Percentiles rank a stretch among this genome's conserved stretches.
Conservation (phyloP, 768 basidiomycete species). For the Phlebiopsis flavidoalba region DNA sequence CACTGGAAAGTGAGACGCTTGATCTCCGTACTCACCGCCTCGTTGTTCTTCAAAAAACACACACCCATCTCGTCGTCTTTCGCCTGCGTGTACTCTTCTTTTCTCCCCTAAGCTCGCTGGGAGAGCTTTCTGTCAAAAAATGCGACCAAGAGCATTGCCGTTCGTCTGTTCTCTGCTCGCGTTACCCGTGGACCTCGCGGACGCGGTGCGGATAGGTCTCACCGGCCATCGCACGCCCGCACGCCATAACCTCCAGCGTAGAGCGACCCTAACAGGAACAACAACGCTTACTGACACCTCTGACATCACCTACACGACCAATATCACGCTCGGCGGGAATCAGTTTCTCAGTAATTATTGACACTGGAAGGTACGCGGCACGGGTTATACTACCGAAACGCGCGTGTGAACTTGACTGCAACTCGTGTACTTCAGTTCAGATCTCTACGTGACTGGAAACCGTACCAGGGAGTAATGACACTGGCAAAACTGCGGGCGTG, state of each 20-base stretch:
- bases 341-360: constrained; percentile 33
- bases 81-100: neutral
- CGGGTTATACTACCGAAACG: too few relatives aligned
- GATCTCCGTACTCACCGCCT: constrained; percentile 3
- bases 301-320: constrained; percentile 32
- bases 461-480: constrained; percentile 34
- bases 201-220: constrained; percentile 15
- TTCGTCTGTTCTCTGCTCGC: constrained; percentile 12
- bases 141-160: constrained; percentile 10
- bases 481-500: constrained; percentile 35
- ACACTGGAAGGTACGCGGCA: constrained; percentile 39
- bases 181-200: constrained; percentile 13
- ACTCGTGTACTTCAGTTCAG: constrained; percentile 39
- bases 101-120: neutral
- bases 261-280: constrained; percentile 25
- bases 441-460: constrained; percentile 53
- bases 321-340: constrained; percentile 34
- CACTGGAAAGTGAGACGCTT: neutral
- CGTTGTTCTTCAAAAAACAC: neutral
- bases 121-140: constrained; percentile 6
- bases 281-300: constrained; percentile 23
- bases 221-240: constrained; percentile 6
- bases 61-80: neutral
- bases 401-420: neutral
- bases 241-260: constrained; percentile 14